These are phyloP conservation scores for Chlorella sp. DNA, from an alignment of 139 green algal species.

Conservation along the genomic window DNA sequence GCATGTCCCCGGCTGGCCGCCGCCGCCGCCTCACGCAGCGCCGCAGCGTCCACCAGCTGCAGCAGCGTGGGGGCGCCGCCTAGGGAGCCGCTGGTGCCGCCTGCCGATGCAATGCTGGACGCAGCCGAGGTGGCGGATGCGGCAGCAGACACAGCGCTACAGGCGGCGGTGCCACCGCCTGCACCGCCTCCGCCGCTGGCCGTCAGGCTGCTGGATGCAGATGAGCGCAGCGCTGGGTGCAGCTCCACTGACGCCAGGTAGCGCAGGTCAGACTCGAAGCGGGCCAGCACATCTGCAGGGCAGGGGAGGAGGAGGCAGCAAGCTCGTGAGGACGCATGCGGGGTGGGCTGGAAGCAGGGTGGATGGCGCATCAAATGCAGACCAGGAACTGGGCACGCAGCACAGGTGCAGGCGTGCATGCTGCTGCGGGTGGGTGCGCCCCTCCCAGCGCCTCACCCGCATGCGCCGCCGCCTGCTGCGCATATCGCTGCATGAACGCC, in stretches of 20 bases:
- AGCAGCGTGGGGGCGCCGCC: constrained; percentile 45
- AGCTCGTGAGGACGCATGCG: too few relatives aligned
- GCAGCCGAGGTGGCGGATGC: background rate
- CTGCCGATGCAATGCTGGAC: too few relatives aligned
- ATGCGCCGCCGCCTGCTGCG: constrained; percentile 35
- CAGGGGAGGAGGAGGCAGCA: background rate
- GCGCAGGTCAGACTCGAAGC: constrained; percentile 80
- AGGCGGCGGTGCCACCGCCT: background rate
- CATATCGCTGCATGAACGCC: constrained; percentile 65
- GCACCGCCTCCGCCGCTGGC: constrained; percentile 4
- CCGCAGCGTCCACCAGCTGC: constrained; percentile 69
- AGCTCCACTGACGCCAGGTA: constrained; percentile 63
- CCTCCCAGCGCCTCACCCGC: background rate
- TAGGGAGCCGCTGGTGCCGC: background rate
- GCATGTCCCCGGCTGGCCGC: constrained; percentile 64
- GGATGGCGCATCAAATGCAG: too few relatives aligned
- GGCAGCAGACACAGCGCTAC: background rate
- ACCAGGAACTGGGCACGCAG: background rate
- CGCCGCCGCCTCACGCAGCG: constrained; percentile 68
- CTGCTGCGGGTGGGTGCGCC: background rate
- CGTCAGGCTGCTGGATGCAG: constrained; percentile 22
- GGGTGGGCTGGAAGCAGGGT: too few relatives aligned
- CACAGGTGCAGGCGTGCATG: background rate
- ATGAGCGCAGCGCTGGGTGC: constrained; percentile 45
- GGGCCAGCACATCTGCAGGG: constrained; percentile 59